Evolutionary conservation across 2,329 filamentous ascomycete genomes (phyloP).

Genomic region (Clathrospora elynae): DNA sequence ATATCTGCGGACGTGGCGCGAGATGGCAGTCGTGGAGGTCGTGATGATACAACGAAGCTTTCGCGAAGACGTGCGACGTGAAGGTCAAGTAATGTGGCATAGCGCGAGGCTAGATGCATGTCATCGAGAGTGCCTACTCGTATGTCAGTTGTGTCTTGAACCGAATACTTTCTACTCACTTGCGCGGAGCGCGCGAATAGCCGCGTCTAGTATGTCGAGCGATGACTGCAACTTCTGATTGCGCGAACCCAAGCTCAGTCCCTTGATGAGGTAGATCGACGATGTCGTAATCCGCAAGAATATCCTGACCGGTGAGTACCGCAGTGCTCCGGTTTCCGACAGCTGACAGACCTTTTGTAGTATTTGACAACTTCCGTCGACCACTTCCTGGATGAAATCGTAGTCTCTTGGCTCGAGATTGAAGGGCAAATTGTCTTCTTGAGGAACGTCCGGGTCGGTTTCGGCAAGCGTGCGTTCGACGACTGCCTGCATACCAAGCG

Average conservation of each 20-base stretch:
- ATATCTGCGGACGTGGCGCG: slow-evolving; percentile 36
- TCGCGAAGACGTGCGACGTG: slow-evolving; percentile 47
- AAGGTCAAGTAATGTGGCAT: slow-evolving; percentile 56
- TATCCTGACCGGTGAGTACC: slow-evolving; percentile 60
- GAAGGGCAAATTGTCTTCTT: slow-evolving; percentile 49
- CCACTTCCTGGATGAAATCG: slow-evolving; percentile 61
- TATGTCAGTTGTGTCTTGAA: slow-evolving; percentile 8
- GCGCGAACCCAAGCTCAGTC: slow-evolving; percentile 56
- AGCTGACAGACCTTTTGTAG: slow-evolving; percentile 57
- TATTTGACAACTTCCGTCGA: slow-evolving; percentile 59
- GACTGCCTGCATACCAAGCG: slow-evolving; percentile 61
- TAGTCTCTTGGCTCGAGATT: slow-evolving; percentile 58
- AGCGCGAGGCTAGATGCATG: slow-evolving; percentile 58
- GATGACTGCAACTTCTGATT: slow-evolving; percentile 57
- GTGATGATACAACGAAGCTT: slow-evolving; percentile 45
- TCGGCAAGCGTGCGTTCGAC: slow-evolving; percentile 59
- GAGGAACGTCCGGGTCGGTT: slow-evolving; percentile 45
- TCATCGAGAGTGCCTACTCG: slow-evolving; percentile 53
- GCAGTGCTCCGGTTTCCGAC: slow-evolving; percentile 53
- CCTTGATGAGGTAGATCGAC: slow-evolving; percentile 61
- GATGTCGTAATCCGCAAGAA: slow-evolving; percentile 61
- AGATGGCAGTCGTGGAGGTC: slow-evolving; percentile 43
- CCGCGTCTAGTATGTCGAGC: slow-evolving; percentile 55
- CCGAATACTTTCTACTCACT: slow-evolving; percentile 27
- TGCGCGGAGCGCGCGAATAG: slow-evolving; percentile 55